Conservation (phyloP, 2,329 filamentous ascomycete genomes). For the Pseudocercospora macadamiae region DNA sequence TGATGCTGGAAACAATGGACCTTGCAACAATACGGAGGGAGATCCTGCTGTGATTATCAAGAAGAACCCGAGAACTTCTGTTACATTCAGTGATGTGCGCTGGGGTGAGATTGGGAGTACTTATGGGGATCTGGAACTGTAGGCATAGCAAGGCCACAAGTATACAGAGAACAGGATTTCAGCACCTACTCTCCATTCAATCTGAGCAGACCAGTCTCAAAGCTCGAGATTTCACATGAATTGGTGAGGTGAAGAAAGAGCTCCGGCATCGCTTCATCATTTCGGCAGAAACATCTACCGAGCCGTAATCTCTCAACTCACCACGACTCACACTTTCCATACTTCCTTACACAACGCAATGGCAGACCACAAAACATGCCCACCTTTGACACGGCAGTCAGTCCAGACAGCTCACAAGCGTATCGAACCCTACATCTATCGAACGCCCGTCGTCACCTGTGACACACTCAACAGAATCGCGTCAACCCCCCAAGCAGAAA, state of each 20-base stretch:
- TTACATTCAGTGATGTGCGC: background rate
- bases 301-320: background rate
- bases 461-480: conserved; percentile 73
- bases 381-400: conserved; percentile 71
- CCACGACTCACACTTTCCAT: background rate
- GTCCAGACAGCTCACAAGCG: conserved; percentile 72
- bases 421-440: conserved; percentile 76
- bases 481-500: conserved; percentile 64
- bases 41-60: background rate
- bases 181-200: no score
- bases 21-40: background rate
- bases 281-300: background rate
- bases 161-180: no score
- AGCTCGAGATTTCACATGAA: no score
- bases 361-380: conserved; percentile 51
- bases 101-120: background rate
- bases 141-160: no score
- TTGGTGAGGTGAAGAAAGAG: background rate
- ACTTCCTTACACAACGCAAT: conserved; percentile 37
- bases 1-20: background rate
- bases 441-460: conserved; percentile 81
- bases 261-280: background rate
- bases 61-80: background rate
- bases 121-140: no score
- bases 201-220: no score